Conservation (phyloP, 1,139 yeast genomes). For the Keqinozyma sinolaborantium region DNA sequence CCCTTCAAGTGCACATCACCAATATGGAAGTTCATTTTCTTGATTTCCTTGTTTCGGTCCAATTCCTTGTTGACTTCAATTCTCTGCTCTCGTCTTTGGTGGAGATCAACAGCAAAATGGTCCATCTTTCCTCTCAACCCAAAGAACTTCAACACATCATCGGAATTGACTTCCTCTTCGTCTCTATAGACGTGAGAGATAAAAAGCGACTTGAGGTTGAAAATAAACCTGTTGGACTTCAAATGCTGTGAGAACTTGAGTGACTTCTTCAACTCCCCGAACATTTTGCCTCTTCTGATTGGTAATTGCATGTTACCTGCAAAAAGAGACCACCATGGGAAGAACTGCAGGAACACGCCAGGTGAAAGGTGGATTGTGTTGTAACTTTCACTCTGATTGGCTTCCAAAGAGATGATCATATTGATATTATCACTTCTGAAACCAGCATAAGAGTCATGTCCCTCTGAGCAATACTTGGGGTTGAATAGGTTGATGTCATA, state of each 20-base stretch:
- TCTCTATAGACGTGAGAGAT: slow-evolving; percentile 39
- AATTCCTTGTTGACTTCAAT: slow-evolving; percentile 29
- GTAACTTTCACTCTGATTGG: slow-evolving; percentile 39
- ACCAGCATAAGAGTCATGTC: slow-evolving; percentile 37
- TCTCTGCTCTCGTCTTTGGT: slow-evolving; percentile 43
- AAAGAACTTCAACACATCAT: slow-evolving; percentile 30
- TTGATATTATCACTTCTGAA: slow-evolving; percentile 41
- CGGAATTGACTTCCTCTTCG: slow-evolving; percentile 11
- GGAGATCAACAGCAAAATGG: slow-evolving; percentile 38
- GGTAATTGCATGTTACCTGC: slow-evolving; percentile 43
- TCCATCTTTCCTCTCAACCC: slow-evolving; percentile 42
- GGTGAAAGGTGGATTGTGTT: slow-evolving; percentile 44
- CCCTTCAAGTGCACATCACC: slow-evolving; percentile 40
- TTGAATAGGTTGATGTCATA: slow-evolving; percentile 60
- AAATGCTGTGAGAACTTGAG: slow-evolving; percentile 43
- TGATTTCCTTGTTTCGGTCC: slow-evolving; percentile 24
- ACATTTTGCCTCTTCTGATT: slow-evolving; percentile 34
- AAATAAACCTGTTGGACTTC: slow-evolving; percentile 37
- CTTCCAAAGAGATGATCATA: slow-evolving; percentile 51
- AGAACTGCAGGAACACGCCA: slow-evolving; percentile 35
- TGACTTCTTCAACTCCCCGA: slow-evolving; percentile 33
- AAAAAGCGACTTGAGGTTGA: slow-evolving; percentile 36
- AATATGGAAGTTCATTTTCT: slow-evolving; percentile 43
- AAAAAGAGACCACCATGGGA: slow-evolving; percentile 45
- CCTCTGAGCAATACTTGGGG: slow-evolving; percentile 53